Evolutionary conservation across 805 yeast genomes (phyloP).

Genomic region (Teunomyces aglyptinius): DNA sequence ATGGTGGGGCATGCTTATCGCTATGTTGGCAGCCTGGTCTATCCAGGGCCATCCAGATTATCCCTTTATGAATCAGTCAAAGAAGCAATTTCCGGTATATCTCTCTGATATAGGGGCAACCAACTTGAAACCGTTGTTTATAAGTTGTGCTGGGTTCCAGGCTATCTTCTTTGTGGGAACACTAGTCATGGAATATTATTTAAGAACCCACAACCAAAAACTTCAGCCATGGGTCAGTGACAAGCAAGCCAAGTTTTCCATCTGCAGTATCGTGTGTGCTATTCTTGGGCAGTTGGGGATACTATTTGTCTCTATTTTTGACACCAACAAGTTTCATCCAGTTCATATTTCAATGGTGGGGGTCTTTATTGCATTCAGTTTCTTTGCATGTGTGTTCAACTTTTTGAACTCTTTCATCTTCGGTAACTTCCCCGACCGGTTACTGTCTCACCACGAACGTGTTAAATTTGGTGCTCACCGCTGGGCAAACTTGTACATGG

Average conservation of each 20-base stretch:
- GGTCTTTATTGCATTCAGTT: conserved; percentile 67
- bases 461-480: conserved; percentile 38
- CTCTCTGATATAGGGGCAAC: conserved; percentile 90
- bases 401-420: conserved; percentile 37
- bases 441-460: conserved; percentile 38
- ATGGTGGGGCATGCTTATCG: conserved; percentile 92
- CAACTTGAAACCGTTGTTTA: conserved; percentile 78
- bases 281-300: conserved; percentile 69
- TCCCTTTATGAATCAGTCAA: conserved; percentile 44
- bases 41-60: conserved; percentile 76
- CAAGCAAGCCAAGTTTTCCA: conserved; percentile 43
- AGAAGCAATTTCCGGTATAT: conserved; percentile 55
- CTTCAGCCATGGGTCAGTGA: conserved; percentile 51
- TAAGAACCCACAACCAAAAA: conserved; percentile 49
- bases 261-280: conserved; percentile 45
- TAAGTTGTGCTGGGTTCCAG: conserved; percentile 73
- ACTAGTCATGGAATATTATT: conserved; percentile 57
- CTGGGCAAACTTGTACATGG: conserved; percentile 42
- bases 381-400: conserved; percentile 45
- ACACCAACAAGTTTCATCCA: conserved; percentile 53
- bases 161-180: conserved; percentile 71
- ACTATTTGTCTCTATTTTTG: conserved; percentile 69
- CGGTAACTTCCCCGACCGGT: conserved; percentile 35
- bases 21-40: conserved; percentile 77
- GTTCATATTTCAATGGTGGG: conserved; percentile 72